Base-by-base conservation (phyloP, 1,284 basidiomycete species). In the Malassezia sympodialis region DNA sequence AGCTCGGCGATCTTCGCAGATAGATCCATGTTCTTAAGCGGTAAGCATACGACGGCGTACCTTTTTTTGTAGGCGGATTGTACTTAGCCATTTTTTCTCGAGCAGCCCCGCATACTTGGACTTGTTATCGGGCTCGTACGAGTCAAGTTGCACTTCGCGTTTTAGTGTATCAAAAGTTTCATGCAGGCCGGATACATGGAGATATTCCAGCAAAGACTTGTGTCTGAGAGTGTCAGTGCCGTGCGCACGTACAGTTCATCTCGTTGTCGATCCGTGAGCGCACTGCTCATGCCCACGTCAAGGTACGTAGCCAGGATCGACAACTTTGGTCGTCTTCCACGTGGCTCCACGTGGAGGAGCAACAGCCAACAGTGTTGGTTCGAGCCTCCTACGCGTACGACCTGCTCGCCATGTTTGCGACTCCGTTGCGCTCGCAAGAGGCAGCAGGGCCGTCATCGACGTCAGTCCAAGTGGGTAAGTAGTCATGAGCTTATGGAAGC, bases 31-130 rank as follows among this genome's bases (percentile, higher is more conserved):
- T 69, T 67, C 67, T 65, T 48, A 5, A 11, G 6, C 30, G 11
- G 15, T 34, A 21, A 8, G 14, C 30, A 12, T 12, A 6, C 11
- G 11, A 11, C 5, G 4, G 65, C 78, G 60, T 61, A 86, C 88
- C 83, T 91, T 91, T 79, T 90, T 89, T 79, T 93, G 90, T 68
- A 93, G 75, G 59, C 89, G 80, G 58, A 93, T 90, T 21, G 91
- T 87, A 69, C 85, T 86, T 24, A 88, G 90, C 89, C 89, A 93
- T 76, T 93, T 93, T 82, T 90, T 91, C 78, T 89, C 89, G 58
- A 93, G 77, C 56, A 93, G 77, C 0, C 88, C 88, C 1, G 83
- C 82, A 70, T 84, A 87, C 69, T 86, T 86, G 46, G 85, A 83
- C 68, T 86, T 88, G 15, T 87, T 82, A 78, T 90, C 86, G 17